Evolutionary conservation across 495 filamentous ascomycete genomes (phyloP).

Genomic region (Pyrenula aspistea): DNA sequence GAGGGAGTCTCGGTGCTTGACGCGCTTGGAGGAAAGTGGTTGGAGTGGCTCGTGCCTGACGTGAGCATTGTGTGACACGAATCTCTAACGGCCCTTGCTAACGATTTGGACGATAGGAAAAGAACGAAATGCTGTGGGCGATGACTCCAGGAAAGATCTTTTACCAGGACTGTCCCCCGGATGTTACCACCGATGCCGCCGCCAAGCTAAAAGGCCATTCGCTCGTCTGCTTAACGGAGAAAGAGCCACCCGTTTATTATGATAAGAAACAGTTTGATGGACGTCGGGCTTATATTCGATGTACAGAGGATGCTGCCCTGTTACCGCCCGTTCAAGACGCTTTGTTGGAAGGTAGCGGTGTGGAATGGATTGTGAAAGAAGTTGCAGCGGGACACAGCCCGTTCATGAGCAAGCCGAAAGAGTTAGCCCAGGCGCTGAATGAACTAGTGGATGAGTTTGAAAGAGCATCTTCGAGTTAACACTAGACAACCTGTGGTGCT

Average conservation of each 20-base stretch:
- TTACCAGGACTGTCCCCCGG: conserved; percentile 6
- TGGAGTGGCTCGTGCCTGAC: not conserved
- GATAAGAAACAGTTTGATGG: conserved; percentile 4
- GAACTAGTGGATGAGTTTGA: not conserved
- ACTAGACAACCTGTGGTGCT: not conserved
- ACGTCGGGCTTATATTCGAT: conserved; percentile 7
- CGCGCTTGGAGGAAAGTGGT: not conserved
- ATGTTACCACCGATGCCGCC: conserved; percentile 2
- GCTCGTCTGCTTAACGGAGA: conserved; percentile 2
- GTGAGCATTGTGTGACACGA: not conserved
- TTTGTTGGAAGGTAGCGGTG: conserved; percentile 7
- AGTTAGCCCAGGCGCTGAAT: not conserved
- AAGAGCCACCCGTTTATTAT: conserved; percentile 5
- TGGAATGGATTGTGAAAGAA: conserved; percentile 5
- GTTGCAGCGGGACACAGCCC: conserved; percentile 8
- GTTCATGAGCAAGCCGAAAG: conserved; percentile 8
- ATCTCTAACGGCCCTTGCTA: not conserved
- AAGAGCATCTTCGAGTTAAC: not conserved
- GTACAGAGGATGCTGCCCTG: conserved; percentile 4
- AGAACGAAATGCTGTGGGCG: conserved; percentile 4
- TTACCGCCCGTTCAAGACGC: conserved; percentile 4
- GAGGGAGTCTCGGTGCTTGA: not conserved
- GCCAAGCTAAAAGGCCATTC: conserved; percentile 7
- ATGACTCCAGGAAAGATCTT: conserved; percentile 5
- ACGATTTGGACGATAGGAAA: not conserved